These are phyloP conservation scores for Monilinia fructigena DNA, from an alignment of 2,329 filamentous ascomycete species.

Conservation along the genomic window DNA sequence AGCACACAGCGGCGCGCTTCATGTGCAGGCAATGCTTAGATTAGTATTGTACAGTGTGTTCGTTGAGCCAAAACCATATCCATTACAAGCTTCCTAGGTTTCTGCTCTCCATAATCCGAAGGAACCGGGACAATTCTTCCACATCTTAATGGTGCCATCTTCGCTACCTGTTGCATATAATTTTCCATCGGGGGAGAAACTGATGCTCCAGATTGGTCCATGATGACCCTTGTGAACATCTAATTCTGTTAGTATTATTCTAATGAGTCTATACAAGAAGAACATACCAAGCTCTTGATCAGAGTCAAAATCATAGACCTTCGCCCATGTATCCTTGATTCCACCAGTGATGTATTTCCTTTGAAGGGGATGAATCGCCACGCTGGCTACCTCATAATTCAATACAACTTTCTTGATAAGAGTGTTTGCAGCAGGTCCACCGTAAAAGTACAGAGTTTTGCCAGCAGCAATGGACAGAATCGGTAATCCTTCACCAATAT, in stretches of 20 bases:
- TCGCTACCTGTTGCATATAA: constrained; percentile 95
- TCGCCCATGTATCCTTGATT: constrained; percentile 93
- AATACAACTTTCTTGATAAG: constrained; percentile 78
- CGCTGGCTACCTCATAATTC: constrained; percentile 83
- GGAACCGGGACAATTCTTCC: constrained; percentile 67
- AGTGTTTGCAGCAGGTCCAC: constrained; percentile 66
- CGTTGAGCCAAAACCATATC: constrained; percentile 1
- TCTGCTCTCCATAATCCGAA: constrained; percentile 57
- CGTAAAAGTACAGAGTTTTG: constrained; percentile 90
- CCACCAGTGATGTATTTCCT: constrained; percentile 87
- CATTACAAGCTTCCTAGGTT: not conserved
- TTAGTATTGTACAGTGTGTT: constrained; percentile 5
- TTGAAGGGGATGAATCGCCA: constrained; percentile 78
- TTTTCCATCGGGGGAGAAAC: constrained; percentile 93
- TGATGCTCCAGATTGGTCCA: constrained; percentile 93
- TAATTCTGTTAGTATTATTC: constrained; percentile 39
- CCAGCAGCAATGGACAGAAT: constrained; percentile 91
- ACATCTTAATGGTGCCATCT: constrained; percentile 95
- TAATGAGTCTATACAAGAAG: not conserved
- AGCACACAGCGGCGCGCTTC: not conserved
- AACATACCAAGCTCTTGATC: constrained; percentile 70
- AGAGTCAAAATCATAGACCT: constrained; percentile 85
- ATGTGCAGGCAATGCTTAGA: not conserved
- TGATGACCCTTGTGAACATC: constrained; percentile 97
- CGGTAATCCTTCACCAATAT: constrained; percentile 65